Evolutionary conservation across 768 basidiomycete species (phyloP), one percentile per base, ranked within the genome.

Genomic region (Pilatotrama ljubarskyi): DNA sequence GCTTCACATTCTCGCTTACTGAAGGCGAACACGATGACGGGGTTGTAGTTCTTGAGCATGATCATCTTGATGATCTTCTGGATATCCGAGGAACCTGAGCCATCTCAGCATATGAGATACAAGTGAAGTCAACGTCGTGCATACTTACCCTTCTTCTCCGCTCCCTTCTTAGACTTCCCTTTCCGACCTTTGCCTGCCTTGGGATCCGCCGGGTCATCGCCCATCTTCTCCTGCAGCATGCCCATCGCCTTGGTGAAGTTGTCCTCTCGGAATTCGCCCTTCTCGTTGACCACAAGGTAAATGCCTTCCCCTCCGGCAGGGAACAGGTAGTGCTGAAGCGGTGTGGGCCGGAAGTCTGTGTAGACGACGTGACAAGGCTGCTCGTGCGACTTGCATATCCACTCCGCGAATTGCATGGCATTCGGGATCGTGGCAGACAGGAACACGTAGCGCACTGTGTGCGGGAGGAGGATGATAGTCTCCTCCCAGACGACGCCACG

Each of bases 401-500:
- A 99, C 74, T 98, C 93, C 25, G 96, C 94, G 67, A 99, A 99
- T 71, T 99, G 93, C 93, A 97, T 96, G 10, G 96, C 95, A 75
- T 99, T 98, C 43, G 97, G 97, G 53, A 99, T 98, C 15, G 97
- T 99, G 62, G 97, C 96, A 20, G 97, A 99, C 36, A 99, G 86
- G 76, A 99, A 99, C 59, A 99, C 96, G 72, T 97, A 96, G 75
- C 91, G 94, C 63, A 98, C 96, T 14, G 86, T 88, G 73, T 97
- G 93, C 9, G 97, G 97, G 11, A 99, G 85, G 2, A 99, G 85
- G 66, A 98, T 98, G 70, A 98, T 97, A 0, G 95, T 95, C 73
- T 97, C 95, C 75, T 99, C 96, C 97, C 97, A 98, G 25, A 99
- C 97, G 18, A 99, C 97, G 65, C 97, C 97, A 66, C 97, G 91